Percentiles rank a stretch among this genome's conserved stretches.
Conservation (phyloP, 352 stramenopile genomes). For the Phytophthora gonapodyides region DNA sequence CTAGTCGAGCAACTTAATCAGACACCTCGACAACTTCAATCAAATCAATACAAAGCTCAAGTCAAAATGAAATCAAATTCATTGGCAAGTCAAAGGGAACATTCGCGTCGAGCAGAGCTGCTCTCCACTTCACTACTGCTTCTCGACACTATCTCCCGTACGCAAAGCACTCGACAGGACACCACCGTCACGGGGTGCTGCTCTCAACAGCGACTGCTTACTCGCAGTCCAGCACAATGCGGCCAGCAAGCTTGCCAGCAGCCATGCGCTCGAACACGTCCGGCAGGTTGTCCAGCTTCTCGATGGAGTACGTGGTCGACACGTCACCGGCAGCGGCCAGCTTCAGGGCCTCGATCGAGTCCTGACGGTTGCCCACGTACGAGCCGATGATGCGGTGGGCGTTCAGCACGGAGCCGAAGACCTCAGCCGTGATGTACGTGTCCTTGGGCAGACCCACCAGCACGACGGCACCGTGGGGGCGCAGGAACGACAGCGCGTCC, state of each 20-base stretch:
- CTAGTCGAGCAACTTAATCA: constrained; percentile 9
- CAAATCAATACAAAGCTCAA: constrained; percentile 12
- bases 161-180: constrained; percentile 18
- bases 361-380: constrained; percentile 61
- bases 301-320: constrained; percentile 44
- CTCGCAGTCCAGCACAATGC: constrained; percentile 56
- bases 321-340: constrained; percentile 47
- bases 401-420: constrained; percentile 48
- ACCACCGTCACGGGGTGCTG: constrained; percentile 5
- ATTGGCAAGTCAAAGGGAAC: constrained; percentile 8
- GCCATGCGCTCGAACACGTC: constrained; percentile 55
- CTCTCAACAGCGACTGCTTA: constrained; percentile 30
- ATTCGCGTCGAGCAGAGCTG: constrained; percentile 22
- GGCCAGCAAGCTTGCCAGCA: constrained; percentile 41
- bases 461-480: constrained; percentile 60
- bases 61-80: constrained; percentile 18
- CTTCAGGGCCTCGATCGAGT: constrained; percentile 58
- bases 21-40: constrained; percentile 17
- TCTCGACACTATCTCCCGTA: constrained; percentile 16
- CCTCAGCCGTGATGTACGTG: constrained; percentile 41
- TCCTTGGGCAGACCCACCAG: constrained; percentile 72
- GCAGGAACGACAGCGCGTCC: constrained; percentile 59
- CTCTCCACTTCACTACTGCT: constrained; percentile 34
- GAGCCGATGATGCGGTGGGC: constrained; percentile 55
- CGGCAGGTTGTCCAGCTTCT: constrained; percentile 41